Base-by-base conservation (phyloP, 306 rosid species). In the Pyrus betulifolia region DNA sequence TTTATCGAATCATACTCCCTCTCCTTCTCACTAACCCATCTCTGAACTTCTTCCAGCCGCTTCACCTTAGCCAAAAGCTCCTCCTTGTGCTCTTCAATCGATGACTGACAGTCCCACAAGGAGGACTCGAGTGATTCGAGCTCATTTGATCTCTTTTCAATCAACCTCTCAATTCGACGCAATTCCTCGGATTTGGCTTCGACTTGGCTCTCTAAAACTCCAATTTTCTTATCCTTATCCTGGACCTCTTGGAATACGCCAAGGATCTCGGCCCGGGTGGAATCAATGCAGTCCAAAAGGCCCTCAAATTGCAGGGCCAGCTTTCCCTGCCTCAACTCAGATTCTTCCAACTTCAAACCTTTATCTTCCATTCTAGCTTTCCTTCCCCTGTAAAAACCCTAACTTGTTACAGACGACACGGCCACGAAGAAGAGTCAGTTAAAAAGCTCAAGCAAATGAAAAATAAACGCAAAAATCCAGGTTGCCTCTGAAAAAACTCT, bases 21-120 rank as follows among this genome's bases (percentile, higher is more conserved):
- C 76, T 74, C 72, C 58, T 76, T 52, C 31, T 74, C 68, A 19
- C 40, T 49, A 13, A 70, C 71, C 21, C 31, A 40, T 63, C 55
- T 57, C 25, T 6, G 58, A 59, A 58, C 65, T 78, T 82, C 70
- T 70, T 35, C n/a, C 44, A 55, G 12, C 12, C 27, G 10, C 22
- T 27, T 17, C 17, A 52, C 62, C 13, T 21, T 9, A 70, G 13
- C 74, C 11, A 4, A 22, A 72, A 58, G 8, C 38, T 58, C 67
- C 42, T 22, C 9, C 17, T 19, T 42, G 31, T 23, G 28, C 44
- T 59, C 54, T 59, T 72, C 18, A 22, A 42, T 74, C 69, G 45
- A 74, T 27, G 21, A 17, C 40, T 42, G 23, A 59, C 61, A 6
- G n/a, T 3, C 3, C 8, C 13, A 3, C 57, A 59, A 13, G 11